Base-by-base conservation (phyloP, 2,329 filamentous ascomycete species). In the Venturia aucupariae region DNA sequence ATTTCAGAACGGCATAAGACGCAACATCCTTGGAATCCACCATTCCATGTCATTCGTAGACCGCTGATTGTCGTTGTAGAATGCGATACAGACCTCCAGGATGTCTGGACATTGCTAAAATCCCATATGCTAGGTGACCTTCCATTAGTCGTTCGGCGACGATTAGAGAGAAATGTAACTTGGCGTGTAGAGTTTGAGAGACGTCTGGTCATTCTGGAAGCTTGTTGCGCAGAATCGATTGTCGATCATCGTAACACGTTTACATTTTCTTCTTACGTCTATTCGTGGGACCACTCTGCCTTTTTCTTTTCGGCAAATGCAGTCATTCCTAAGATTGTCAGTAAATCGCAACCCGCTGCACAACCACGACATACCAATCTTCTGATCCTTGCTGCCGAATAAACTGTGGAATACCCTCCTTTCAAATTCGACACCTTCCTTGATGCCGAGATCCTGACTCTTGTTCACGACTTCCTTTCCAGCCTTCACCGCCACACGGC, bases 401-500 rank as follows among this genome's bases (percentile, higher is more conserved):
- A 97, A 73, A 32, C 87, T 84, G 77, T 99, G 94, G 81, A 99
- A 99, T 41, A 97, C 83, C 63, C 92, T 85, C 73, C 94, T 84
- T 83, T 99, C 94, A 77, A 86, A 97, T 79, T 99, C 94, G 1
- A 99, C 89, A 17, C 94, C 94, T 72, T 97, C 94, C 70, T 89
- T 81, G 66, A 99, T 79, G 3, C 88, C 82, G 69, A 96, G 78
- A 71, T 99, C 94, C 81, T 97, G 92, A 76, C 92, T 96, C 86
- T 97, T 97, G 76, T 97, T 96, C 64, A 99, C 93, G n/a, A 94
- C 93, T 81, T 99, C 94, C 82, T 99, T 99, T 65, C 85, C 88
- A 13, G 90, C 94, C 78, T 91, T 86, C 65, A 96, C 86, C 1
- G 93, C 90, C n/a, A 99, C 88, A 73, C 83, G 86, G 62, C 90